Base-by-base conservation (phyloP, 768 basidiomycete species). In the Panaeolus papilionaceus region DNA sequence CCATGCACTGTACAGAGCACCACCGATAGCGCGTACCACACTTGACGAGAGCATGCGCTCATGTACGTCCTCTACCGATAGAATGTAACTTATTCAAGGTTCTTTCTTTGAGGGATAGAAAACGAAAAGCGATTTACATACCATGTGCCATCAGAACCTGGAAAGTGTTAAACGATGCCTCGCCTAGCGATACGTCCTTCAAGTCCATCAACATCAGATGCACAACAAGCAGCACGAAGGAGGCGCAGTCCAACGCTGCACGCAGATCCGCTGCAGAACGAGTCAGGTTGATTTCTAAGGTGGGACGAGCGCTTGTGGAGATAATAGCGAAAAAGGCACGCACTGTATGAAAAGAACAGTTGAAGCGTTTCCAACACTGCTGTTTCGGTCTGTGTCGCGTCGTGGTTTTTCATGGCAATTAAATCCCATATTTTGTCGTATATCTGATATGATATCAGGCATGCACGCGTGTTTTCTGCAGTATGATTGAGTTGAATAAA, bases 81-180 rank as follows among this genome's bases (percentile, higher is more conserved):
- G 23, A 23, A 28, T 26, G 4, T 51, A 2, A 26, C n/a, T 51
- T 26, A 23, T 0, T 23, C n/a, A 26, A 23, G 23, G 20, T 51
- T 20, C 12, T 51, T 33, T 33, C 33, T 33, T 33, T 33, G 10
- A 7, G n/a, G 20, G n/a, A 51, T 8, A 23, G 6, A 51, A 20
- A 26, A 51, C 0, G 2, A 26, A 12, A 23, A 23, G 1, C 23
- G 23, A 23, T 23, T 26, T 3, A 33, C 33, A 3, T 2, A 51
- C 47, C 47, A 23, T 51, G 47, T 51, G 47, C 26, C 47, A 51
- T 51, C 20, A 51, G 12, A 51, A 51, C 47, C 20, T 51, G 47
- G 47, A 51, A 51, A 9, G 47, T 51, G 47, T 51, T 26, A 12
- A 51, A 51, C 3, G 47, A n/a, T 4, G 47, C 23, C 47, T 51